A percentile compares a stretch with the other conserved stretches of the same genome.
Conservation (phyloP, 768 basidiomycete species). For the Auricularia sp. region DNA sequence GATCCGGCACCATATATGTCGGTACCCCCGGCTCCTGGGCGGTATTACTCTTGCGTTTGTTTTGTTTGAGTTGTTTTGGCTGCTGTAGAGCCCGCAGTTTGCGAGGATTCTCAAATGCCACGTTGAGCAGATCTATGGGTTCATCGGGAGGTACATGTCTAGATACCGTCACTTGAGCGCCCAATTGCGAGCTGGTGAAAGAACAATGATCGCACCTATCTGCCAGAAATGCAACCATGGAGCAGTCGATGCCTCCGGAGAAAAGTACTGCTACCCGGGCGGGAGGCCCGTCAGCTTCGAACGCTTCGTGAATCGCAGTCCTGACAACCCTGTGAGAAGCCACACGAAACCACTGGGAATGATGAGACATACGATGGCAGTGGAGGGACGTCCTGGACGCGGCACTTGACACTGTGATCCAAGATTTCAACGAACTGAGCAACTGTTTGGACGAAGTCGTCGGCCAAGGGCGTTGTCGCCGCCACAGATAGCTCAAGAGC, state of each 20-base stretch:
- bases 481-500: background rate
- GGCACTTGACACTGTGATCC: slow-evolving; percentile 55
- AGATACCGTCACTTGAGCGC: slow-evolving; percentile 3
- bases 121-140: slow-evolving; percentile 86
- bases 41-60: slow-evolving; percentile 14
- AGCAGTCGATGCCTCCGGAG: slow-evolving; percentile 93
- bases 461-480: background rate
- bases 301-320: background rate
- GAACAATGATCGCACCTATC: slow-evolving; percentile 41
- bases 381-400: slow-evolving; percentile 60
- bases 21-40: slow-evolving; percentile 6
- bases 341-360: background rate
- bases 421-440: slow-evolving; percentile 20
- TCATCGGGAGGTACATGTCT: slow-evolving; percentile 69
- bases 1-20: slow-evolving; percentile 79
- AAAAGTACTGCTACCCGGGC: slow-evolving; percentile 79
- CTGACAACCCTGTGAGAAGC: background rate
- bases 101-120: slow-evolving; percentile 93
- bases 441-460: background rate
- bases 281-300: background rate
- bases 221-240: slow-evolving; percentile 71
- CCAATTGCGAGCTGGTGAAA: background rate
- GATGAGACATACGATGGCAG: slow-evolving; percentile 22
- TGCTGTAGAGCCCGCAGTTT: slow-evolving; percentile 47
- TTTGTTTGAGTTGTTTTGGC: slow-evolving; percentile 32